Base-by-base conservation (phyloP, 257 asterid species). In the Scutellaria galericulata region DNA sequence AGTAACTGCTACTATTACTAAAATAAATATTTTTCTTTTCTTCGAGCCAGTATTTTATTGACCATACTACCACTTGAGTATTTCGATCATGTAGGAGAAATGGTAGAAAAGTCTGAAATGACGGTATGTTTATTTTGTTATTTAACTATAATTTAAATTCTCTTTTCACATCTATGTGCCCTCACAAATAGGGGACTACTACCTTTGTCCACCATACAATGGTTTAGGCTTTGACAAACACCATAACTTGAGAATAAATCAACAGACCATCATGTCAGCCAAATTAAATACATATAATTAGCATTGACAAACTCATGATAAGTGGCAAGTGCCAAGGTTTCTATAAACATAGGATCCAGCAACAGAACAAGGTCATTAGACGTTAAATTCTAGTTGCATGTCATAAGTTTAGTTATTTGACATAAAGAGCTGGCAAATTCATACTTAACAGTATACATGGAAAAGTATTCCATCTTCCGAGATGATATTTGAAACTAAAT, bases 401-500 rank as follows among this genome's bases (percentile, higher is more conserved):
- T 65, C 45, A 52, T 37, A 72, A 76, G 46, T 61, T 64, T 7
- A 68, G 15, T 44, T 39, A 62, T 62, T 31, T 76, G 76, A 53
- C 45, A 44, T 35, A 68, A 31, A 13, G 46, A 27, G 37, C 57
- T 40, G 39, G 72, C 62, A 15, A 18, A 54, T 66, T 57, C 46
- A 6, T 48, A 54, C 14, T 8, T 46, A 14, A 45, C 37, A 31
- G 37, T 31, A 31, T 31, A 31, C 37, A 31, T 20, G 18, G 5
- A 9, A 61, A 37, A 55, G 9, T 7, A 37, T 51, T 72, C 48
- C 51, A 76, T 45, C 44, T 55, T 64, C 55, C 5, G 50, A 22
- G 64, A 73, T 24, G 72, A 56, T 50, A 68, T 24, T 47, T 52
- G 55, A 66, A 66, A 51, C 77, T 41, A 58, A 22, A 45, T 9